A percentile compares a stretch with the other conserved stretches of the same genome.
Conservation (phyloP, 345 rosid genomes). For the Eucalyptus coolabah region DNA sequence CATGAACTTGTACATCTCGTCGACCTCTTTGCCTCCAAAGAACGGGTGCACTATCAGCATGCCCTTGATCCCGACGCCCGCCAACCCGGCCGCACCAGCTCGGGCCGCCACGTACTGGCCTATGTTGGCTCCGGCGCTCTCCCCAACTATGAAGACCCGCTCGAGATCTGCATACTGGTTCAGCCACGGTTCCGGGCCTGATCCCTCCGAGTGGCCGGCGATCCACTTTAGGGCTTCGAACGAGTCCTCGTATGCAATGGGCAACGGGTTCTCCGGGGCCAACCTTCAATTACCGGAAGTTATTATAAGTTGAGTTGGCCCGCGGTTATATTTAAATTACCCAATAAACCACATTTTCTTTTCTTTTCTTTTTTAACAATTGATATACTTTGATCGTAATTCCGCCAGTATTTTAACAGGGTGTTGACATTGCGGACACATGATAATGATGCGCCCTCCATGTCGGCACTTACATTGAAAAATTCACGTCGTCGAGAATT, state of each 20-base stretch:
- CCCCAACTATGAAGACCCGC: conserved; percentile 36
- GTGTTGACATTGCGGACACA: background rate
- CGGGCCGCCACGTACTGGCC: conserved; percentile 27
- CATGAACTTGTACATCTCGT: conserved; percentile 14
- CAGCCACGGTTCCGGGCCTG: conserved; percentile 34
- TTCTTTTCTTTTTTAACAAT: background rate
- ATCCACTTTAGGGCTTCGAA: conserved; percentile 44
- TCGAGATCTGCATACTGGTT: conserved; percentile 25
- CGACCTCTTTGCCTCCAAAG: conserved; percentile 22
- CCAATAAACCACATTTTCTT: background rate
- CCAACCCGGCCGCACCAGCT: background rate
- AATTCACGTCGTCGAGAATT: background rate
- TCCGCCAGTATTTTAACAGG: background rate
- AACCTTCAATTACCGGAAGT: conserved; percentile 3
- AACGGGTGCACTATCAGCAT: conserved; percentile 27
- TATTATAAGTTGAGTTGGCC: background rate
- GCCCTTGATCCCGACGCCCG: conserved; percentile 9
- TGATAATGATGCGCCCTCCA: background rate
- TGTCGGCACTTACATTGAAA: background rate
- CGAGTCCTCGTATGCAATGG: conserved; percentile 40
- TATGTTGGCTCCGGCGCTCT: conserved; percentile 58
- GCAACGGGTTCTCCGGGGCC: conserved; percentile 62
- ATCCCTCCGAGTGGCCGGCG: conserved; percentile 13
- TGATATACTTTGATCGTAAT: background rate
- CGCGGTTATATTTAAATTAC: background rate